Base-by-base conservation (phyloP, 768 basidiomycete genomes). In the Amanita pseudoporphyria region DNA sequence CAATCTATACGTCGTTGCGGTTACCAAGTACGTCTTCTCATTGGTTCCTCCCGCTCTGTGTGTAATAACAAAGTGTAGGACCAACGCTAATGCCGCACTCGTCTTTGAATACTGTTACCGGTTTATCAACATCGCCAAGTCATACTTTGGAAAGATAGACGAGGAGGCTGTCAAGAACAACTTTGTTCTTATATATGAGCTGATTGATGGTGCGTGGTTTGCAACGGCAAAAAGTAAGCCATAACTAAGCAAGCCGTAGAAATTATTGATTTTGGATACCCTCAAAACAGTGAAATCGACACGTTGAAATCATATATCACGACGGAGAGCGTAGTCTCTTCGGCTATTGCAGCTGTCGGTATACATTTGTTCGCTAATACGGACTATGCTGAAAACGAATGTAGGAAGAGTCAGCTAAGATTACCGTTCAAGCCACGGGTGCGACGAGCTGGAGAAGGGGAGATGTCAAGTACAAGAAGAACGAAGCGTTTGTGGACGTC, bases 401-500 rank as follows among this genome's bases (percentile, higher is more conserved):
- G 38, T 58, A 95, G 91, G 96, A 98, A 66, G 94, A 97, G 58
- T 95, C 93, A 16, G 88, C 91, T 12, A 96, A 93, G 65, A 98
- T 99, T 54, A 98, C 96, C 0, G 82, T 80, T 9, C 96, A 99
- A 71, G 95, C 96, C 7, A 99, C 96, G 0, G 96, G 96, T 1
- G 85, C 89, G 24, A 97, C 88, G 28, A 95, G 86, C 63, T 99
- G 96, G 96, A 72, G 96, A 36, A 74, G 94, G 51, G 84, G 81
- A 13, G 96, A 97, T 61, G 94, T 98, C 60, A 95, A 94, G 65
- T 98, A 99, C 67, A 87, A 96, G 73, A 99, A 98, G 77, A 99
- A 99, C 56, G 96, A 99, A 61, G 96, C 96, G 0, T 99, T 98
- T 57, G 95, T 99, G n/a, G 96, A 99, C 62, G 96, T 99, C 7